These are phyloP conservation scores for Puccinia polysora DNA, from an alignment of 1,284 basidiomycete species.

Conservation along the genomic window DNA sequence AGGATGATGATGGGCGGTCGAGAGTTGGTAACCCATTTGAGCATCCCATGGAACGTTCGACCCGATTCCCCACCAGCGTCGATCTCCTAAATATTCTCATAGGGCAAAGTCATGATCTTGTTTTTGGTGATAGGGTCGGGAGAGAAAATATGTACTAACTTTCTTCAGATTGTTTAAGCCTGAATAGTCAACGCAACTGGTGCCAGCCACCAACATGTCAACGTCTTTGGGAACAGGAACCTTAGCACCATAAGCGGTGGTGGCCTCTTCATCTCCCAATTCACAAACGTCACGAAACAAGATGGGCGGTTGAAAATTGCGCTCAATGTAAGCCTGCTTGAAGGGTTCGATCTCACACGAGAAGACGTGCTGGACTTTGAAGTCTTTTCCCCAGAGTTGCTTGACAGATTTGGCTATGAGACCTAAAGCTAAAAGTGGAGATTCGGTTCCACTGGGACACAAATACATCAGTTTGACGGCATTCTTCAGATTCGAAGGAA, in stretches of 20 bases:
- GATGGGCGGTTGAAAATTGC: constrained; percentile 81
- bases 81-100: constrained; percentile 42
- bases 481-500: not conserved
- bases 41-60: constrained; percentile 61
- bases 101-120: not conserved
- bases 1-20: constrained; percentile 83
- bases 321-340: constrained; percentile 95
- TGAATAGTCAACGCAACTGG: constrained; percentile 94
- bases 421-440: constrained; percentile 80
- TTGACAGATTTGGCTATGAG: constrained; percentile 71
- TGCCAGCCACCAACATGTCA: constrained; percentile 74
- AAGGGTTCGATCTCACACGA: constrained; percentile 97
- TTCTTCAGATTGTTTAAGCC: constrained; percentile 90
- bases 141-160: no score
- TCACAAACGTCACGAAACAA: constrained; percentile 93
- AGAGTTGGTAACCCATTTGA: constrained; percentile 82
- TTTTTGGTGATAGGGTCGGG: not conserved
- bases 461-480: no score
- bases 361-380: constrained; percentile 85
- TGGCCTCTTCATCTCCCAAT: constrained; percentile 59
- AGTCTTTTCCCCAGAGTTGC: constrained; percentile 63
- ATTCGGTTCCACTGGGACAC: constrained; percentile 81
- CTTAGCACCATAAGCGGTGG: constrained; percentile 84
- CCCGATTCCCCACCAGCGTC: constrained; percentile 51
- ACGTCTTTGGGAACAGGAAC: constrained; percentile 83